These are phyloP conservation scores for Lepiota venenata DNA, from an alignment of 768 basidiomycete species.

Conservation along the genomic window DNA sequence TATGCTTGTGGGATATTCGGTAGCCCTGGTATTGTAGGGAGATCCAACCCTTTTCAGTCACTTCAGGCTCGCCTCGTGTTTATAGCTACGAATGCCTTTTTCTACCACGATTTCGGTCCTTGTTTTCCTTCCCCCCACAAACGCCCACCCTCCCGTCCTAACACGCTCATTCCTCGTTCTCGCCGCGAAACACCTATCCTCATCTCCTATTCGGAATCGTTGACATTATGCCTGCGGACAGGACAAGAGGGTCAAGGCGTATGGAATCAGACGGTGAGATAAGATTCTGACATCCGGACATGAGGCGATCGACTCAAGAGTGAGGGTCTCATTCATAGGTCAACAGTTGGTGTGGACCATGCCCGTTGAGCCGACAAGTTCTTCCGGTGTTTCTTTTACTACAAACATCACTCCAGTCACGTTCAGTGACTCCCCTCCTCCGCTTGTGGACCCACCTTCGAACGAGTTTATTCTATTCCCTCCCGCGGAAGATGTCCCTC, in stretches of 20 bases:
- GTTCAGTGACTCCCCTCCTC: conserved; percentile 24
- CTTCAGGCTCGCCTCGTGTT: conserved; percentile 26
- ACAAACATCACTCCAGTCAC: conserved; percentile 20
- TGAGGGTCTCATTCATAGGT: conserved; percentile 18
- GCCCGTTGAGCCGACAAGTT: conserved; percentile 21
- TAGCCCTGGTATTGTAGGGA: conserved; percentile 1
- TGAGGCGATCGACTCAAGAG: conserved; percentile 1
- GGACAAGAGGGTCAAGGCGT: conserved; percentile 23
- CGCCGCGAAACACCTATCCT: conserved; percentile 9
- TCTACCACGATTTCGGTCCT: conserved; percentile 18
- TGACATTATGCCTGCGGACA: conserved; percentile 28
- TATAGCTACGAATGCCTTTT: conserved; percentile 25
- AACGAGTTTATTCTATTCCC: conserved; percentile 58
- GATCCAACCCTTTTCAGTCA: conserved; percentile 23
- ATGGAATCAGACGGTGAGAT: conserved; percentile 23
- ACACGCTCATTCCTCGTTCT: conserved; percentile 8
- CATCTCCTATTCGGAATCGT: neutral
- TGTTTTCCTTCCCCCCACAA: conserved; percentile 18
- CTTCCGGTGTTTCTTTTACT: conserved; percentile 19
- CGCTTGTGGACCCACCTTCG: conserved; percentile 23
- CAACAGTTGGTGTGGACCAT: conserved; percentile 29
- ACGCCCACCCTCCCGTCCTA: conserved; percentile 9
- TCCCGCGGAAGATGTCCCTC: conserved; percentile 31
- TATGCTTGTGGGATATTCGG: conserved; percentile 18
- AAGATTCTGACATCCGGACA: conserved; percentile 1